Evolutionary conservation across 1,139 yeast species (phyloP), one percentile per base, ranked within the genome.

Genomic region (Pichia sp.): DNA sequence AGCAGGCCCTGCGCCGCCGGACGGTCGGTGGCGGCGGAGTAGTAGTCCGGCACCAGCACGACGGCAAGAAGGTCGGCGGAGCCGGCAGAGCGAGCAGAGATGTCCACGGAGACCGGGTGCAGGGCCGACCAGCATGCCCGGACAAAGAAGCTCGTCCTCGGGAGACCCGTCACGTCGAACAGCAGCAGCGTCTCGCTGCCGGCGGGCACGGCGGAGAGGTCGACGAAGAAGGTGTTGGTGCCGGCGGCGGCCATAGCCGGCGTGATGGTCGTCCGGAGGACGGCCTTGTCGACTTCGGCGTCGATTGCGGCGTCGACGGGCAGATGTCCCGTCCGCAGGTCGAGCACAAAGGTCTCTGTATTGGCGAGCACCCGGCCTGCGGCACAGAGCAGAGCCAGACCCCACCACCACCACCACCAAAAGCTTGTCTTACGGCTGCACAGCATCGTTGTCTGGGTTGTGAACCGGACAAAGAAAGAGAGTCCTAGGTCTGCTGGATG

Each of bases 121-220:
- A 64, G 55, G 1, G 68, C 67, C 26, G 59, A 47, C 67, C 67
- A 65, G 49, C 64, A 60, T 4, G 61, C 56, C 16, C 60, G 59
- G 23, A 62, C 49, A 26, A 54, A 51, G 45, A 40, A 45, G 6
- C 11, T 40, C 4, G 26, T 29, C 8, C 29, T 19, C 7, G 11
- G 30, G n/a, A 47, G 13, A 15, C 15, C 16, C 38, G 32, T n/a
- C 4, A 38, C 44, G 31, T 40, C 36, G 30, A 40, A 26, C 13
- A 47, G 29, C 16, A 45, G 45, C 11, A 26, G 30, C 40, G 40
- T 15, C 40, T 36, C n/a, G 15, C 15, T 7, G 30, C 13, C 30
- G 29, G 7, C 5, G 11, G 45, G 45, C 8, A 19, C 30, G 15
- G 8, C 45, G 29, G 45, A 42, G 29, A 42, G 45, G 45, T 42